Evolutionary conservation across 2,329 filamentous ascomycete species (phyloP).

Genomic region (Xylaria sp.): DNA sequence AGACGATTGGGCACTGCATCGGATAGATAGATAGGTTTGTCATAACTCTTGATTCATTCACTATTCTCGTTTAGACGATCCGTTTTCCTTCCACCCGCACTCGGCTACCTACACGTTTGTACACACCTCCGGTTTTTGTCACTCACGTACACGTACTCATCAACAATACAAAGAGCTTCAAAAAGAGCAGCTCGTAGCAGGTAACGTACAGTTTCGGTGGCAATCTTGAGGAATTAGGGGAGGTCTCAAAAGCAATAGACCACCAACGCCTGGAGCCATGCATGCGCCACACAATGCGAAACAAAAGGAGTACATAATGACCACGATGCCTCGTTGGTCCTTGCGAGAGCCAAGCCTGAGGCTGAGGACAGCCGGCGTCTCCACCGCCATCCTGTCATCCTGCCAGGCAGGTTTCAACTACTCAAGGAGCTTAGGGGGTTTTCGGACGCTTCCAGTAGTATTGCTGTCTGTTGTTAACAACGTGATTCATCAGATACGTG

Average conservation of each 20-base stretch:
- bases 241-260: slow-evolving; percentile 2
- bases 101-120: background rate
- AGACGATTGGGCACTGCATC: background rate
- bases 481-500: slow-evolving; percentile 8
- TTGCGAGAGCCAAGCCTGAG: background rate
- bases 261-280: slow-evolving; percentile 21
- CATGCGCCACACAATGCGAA: slow-evolving; percentile 19
- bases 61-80: background rate
- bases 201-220: background rate
- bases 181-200: background rate
- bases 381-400: background rate
- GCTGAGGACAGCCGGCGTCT: background rate
- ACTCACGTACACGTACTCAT: background rate
- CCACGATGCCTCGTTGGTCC: background rate
- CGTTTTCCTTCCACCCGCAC: background rate
- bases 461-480: slow-evolving; percentile 45
- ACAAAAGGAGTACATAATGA: slow-evolving; percentile 3
- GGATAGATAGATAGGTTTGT: background rate
- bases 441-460: slow-evolving; percentile 64
- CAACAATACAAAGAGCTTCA: background rate
- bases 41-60: background rate
- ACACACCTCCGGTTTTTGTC: background rate
- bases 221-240: background rate
- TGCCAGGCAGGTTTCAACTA: background rate
- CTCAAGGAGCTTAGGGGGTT: slow-evolving; percentile 43